Evolutionary conservation across 768 basidiomycete genomes (phyloP).

Genomic region (Termitomyces sp.): DNA sequence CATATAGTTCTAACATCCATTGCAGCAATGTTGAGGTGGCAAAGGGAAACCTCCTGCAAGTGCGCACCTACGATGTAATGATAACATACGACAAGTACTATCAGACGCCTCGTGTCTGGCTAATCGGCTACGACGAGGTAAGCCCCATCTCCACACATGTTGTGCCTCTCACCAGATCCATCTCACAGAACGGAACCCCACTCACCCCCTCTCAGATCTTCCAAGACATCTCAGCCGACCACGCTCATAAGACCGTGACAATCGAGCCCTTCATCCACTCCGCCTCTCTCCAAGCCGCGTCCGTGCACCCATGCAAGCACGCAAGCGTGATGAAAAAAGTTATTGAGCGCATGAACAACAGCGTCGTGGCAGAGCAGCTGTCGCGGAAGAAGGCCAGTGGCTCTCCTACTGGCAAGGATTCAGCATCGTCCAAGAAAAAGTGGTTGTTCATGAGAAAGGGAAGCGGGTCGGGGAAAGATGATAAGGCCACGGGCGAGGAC

Average conservation of each 20-base stretch:
- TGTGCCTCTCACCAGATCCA: constrained; percentile 5
- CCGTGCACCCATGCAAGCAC: constrained; percentile 98
- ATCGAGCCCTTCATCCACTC: constrained; percentile 99
- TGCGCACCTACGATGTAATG: constrained; percentile 98
- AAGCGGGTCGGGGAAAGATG: constrained; percentile 55
- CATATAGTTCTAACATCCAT: background rate
- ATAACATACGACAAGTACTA: constrained; percentile 99
- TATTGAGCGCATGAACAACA: constrained; percentile 96
- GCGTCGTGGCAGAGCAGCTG: constrained; percentile 79
- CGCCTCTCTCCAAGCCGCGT: constrained; percentile 77
- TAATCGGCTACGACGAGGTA: constrained; percentile 97
- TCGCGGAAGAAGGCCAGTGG: constrained; percentile 51
- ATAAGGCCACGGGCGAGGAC: constrained; percentile 47
- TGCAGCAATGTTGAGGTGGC: constrained; percentile 58
- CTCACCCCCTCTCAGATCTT: constrained; percentile 90
- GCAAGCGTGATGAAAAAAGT: constrained; percentile 99
- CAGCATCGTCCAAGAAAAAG: constrained; percentile 61
- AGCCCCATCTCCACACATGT: background rate
- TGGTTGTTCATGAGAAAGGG: constrained; percentile 80
- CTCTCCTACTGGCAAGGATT: constrained; percentile 35
- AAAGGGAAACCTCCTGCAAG: constrained; percentile 85
- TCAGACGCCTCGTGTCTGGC: constrained; percentile 97
- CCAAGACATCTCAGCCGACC: constrained; percentile 96
- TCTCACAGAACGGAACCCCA: constrained; percentile 74
- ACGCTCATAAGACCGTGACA: constrained; percentile 97